Base-by-base conservation (phyloP, 1,284 basidiomycete genomes). In the Tilletia setariae region DNA sequence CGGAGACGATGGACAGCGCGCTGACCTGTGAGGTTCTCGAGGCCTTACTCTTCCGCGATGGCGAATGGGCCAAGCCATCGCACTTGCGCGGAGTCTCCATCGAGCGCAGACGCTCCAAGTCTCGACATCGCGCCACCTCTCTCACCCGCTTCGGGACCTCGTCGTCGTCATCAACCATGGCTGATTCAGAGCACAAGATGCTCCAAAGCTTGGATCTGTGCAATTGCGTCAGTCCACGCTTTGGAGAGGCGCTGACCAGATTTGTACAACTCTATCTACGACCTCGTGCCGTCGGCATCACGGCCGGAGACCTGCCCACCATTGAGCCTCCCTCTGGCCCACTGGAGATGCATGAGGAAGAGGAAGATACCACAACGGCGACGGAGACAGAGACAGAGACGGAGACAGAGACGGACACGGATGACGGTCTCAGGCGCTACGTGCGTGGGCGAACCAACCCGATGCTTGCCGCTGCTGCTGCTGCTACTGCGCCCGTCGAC, bases 171-270 rank as follows among this genome's bases (percentile, higher is more conserved):
- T 21, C 32, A 19, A 71, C 56, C 63, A 69, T 61, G 23, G 42
- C 16, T 40, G 71, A 68, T 2, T 40, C 72, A 0, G 68, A 74
- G 23, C 75, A 78, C 67, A 79, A 76, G 68, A 75, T 76, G 68
- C 86, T 98, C 6, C 89, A 94, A 81, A 93, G 94, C 1, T 86
- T 96, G 44, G 95, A 98, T 81, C 84, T 98, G 65, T 97, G 94
- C 23, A 94, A 94, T 74, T 98, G 95, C 82, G 90, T 97, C 79
- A 94, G 92, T 79, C 87, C 88, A 21, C 89, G 91, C 6, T 97
- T 97, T 78, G 89, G 91, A 68, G 88, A 89, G 72, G 92, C 91
- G 0, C 87, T 96, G 74, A 86, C 87, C 44, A 89, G 91, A 68
- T 94, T 97, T 79, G 92, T 93, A 70, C 86, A 87, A 67, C 87